Conservation (phyloP, 2,329 filamentous ascomycete genomes). For the Grosmannia huntii region DNA sequence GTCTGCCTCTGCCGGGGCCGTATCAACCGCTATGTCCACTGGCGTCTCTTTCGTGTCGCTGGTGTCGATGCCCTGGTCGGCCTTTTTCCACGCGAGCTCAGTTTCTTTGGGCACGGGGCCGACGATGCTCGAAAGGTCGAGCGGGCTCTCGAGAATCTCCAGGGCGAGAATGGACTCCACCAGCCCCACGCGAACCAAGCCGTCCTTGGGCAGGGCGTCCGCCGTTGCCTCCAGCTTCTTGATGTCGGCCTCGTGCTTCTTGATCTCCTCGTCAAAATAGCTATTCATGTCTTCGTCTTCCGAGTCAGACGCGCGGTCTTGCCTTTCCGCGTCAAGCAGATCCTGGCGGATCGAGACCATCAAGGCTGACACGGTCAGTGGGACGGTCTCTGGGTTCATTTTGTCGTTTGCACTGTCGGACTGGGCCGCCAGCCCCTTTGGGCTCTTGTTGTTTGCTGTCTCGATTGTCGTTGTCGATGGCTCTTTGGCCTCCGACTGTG, state of each 20-base stretch:
- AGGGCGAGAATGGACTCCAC: conserved; percentile 34
- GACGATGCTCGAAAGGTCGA: conserved; percentile 30
- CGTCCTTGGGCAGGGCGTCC: conserved; percentile 25
- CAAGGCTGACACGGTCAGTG: neutral
- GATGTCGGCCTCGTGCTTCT: conserved; percentile 37
- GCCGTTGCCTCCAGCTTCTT: conserved; percentile 34
- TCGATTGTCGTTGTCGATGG: neutral
- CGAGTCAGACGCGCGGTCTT: conserved; percentile 29
- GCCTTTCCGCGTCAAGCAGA: neutral
- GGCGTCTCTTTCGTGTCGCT: neutral
- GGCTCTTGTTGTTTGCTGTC: neutral
- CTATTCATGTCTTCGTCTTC: conserved; percentile 47
- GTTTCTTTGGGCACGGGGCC: conserved; percentile 25
- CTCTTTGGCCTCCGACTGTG: neutral
- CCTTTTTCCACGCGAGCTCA: conserved; percentile 13
- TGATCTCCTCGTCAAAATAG: conserved; percentile 40
- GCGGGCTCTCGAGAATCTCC: conserved; percentile 31
- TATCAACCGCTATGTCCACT: neutral
- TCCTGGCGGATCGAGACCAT: conserved; percentile 8
- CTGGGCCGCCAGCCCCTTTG: neutral
- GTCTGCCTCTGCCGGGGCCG: neutral
- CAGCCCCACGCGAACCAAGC: conserved; percentile 31
- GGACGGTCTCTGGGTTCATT: neutral
- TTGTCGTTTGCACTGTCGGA: neutral
- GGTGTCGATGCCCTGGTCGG: neutral